Conservation (phyloP, 345 rosid species). For the Theobroma cacao region DNA sequence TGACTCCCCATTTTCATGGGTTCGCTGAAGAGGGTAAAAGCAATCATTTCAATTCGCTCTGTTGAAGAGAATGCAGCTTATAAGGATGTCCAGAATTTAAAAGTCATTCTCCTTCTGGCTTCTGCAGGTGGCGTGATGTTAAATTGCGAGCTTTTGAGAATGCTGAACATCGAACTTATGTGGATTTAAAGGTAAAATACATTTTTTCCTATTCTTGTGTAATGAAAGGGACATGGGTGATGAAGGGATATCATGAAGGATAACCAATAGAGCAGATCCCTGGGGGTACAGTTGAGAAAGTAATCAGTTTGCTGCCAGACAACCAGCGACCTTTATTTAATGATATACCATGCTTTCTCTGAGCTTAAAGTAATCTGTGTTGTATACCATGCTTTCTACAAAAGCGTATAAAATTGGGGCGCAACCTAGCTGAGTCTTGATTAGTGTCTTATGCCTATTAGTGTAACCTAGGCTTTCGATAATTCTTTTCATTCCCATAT, state of each 20-base stretch:
- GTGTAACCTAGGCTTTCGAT: neutral
- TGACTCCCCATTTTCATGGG: neutral
- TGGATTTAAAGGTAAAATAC: constrained; percentile 70
- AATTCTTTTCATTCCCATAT: neutral
- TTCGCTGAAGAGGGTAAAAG: neutral
- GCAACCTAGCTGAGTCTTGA: neutral
- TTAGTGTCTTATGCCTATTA: neutral
- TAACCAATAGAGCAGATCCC: neutral
- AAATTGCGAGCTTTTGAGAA: constrained; percentile 69
- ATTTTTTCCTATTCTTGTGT: neutral
- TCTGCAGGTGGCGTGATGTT: constrained; percentile 85
- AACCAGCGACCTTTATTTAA: too few species aligned
- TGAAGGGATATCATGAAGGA: neutral
- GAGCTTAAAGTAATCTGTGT: too few species aligned
- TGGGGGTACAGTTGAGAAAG: too few species aligned
- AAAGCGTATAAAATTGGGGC: neutral
- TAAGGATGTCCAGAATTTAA: neutral
- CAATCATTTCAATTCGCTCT: neutral
- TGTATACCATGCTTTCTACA: neutral
- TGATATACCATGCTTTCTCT: too few species aligned
- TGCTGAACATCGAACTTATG: constrained; percentile 76
- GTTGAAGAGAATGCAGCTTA: neutral
- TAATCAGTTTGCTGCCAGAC: neutral
- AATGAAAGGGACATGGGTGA: neutral
- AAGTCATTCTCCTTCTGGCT: constrained; percentile 14